Evolutionary conservation across 371 early-diverging fungal genomes (phyloP), one percentile per base, ranked within the genome.

Genomic region (Parasitella parasitica): DNA sequence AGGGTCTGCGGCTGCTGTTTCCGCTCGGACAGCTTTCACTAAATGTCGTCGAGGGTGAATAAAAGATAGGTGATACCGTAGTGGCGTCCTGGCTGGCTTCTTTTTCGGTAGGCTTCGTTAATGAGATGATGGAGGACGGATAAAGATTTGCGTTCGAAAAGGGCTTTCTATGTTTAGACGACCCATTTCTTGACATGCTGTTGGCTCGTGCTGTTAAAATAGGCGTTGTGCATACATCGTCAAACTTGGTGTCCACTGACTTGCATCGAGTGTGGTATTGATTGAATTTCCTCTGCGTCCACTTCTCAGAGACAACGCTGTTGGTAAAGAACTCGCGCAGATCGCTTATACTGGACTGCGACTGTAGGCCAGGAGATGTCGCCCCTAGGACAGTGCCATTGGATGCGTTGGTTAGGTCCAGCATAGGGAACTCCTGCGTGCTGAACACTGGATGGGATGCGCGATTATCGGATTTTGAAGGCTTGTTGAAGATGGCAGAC

Each of bases 181-280:
- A 57, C 24, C 57, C 51, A 27, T 57, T 26, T n/a, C 57, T 38
- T 6, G 34, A 38, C 58, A 57, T 39, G 15, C 57, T 57, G 36
- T 67, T 57, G 15, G 48, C 54, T 48, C 67, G 43, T 9, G 67
- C 67, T 7, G 57, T 67, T 20, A 67, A 28, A 39, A 67, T 53
- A 34, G 67, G 67, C 39, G 67, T 67, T 2, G 67, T 63, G 16
- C 63, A 67, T 12, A 67, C 63, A 22, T 67, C 67, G 4, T 63
- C 63, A 54, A 63, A 67, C 24, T 54, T 67, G 22, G 58, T 46
- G 22, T 67, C 67, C 13, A 63, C 52, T 6, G 63, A 51, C 22
- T 67, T 62, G 16, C 63, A 62, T 8, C 62, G 52, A 1, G 58
- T 57, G 11, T 62, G 62, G 36, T 62, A 57, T 49, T 62, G 67